Conservation (phyloP, 2,329 filamentous ascomycete genomes). For the Karstenula rhodostoma region DNA sequence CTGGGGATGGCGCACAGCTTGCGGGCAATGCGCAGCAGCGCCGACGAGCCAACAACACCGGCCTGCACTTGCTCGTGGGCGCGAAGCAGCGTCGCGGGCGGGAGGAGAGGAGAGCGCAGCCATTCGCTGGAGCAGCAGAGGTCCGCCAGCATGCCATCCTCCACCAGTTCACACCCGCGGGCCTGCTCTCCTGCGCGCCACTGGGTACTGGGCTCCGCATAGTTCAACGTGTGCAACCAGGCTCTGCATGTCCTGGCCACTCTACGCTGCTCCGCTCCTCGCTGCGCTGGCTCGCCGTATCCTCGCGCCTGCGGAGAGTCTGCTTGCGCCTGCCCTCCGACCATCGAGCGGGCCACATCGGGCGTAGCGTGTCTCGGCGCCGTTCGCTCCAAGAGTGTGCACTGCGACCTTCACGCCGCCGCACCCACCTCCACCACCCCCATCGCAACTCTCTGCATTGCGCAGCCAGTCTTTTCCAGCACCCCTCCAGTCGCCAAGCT, state of each 20-base stretch:
- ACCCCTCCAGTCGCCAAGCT: slow-evolving; percentile 61
- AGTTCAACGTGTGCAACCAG: neutral
- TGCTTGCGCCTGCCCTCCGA: slow-evolving; percentile 10
- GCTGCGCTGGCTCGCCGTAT: neutral
- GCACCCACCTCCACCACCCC: slow-evolving; percentile 20
- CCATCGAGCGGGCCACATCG: neutral
- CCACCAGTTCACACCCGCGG: neutral
- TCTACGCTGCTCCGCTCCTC: neutral
- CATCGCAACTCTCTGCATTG: slow-evolving; percentile 20
- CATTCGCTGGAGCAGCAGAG: slow-evolving; percentile 31
- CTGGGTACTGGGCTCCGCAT: neutral
- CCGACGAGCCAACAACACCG: neutral
- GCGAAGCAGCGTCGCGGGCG: slow-evolving; percentile 7
- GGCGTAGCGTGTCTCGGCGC: slow-evolving; percentile 4
- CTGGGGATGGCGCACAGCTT: neutral
- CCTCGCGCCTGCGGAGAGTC: neutral
- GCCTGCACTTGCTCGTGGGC: slow-evolving; percentile 7
- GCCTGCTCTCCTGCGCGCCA: neutral
- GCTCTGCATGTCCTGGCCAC: neutral
- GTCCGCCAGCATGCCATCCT: slow-evolving; percentile 9
- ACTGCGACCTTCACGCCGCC: slow-evolving; percentile 8
- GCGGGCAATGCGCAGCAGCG: neutral
- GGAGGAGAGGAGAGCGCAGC: slow-evolving; percentile 17
- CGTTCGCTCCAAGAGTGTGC: slow-evolving; percentile 5
- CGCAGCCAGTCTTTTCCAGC: slow-evolving; percentile 32